A percentile compares a stretch with the other conserved stretches of the same genome.
Evolutionary conservation across 2,329 filamentous ascomycete species (phyloP).

Genomic region (Xylaria sp.): DNA sequence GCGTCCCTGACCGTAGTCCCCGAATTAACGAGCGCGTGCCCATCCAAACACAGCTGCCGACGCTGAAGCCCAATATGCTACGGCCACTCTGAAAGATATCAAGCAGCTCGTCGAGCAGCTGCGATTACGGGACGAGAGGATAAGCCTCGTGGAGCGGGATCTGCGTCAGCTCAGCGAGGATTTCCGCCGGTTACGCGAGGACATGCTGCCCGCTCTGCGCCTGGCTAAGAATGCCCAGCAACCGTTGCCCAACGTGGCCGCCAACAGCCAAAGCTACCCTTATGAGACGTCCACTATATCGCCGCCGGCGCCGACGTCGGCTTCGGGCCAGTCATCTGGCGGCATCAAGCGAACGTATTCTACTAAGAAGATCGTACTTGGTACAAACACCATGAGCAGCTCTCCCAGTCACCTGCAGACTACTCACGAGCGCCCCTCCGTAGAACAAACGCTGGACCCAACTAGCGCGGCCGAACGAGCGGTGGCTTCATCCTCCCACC

Average conservation of each 20-base stretch:
- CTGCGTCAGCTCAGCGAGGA: conserved; percentile 86
- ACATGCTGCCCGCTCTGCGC: conserved; percentile 89
- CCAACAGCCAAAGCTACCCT: conserved; percentile 57
- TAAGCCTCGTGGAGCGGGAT: conserved; percentile 84
- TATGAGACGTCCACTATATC: conserved; percentile 65
- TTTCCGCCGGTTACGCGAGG: conserved; percentile 87
- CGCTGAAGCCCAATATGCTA: conserved; percentile 84
- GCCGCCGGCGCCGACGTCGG: conserved; percentile 67
- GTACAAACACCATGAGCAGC: conserved; percentile 76
- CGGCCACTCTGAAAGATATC: conserved; percentile 92
- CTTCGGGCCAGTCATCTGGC: conserved; percentile 61
- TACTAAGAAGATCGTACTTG: conserved; percentile 79
- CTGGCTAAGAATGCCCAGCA: conserved; percentile 92
- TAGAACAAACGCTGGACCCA: conserved; percentile 74
- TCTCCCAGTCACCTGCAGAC: conserved; percentile 79
- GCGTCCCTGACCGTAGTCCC: conserved; percentile 5
- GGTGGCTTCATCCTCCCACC: conserved; percentile 73
- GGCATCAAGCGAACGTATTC: conserved; percentile 78
- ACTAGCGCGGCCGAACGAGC: conserved; percentile 75
- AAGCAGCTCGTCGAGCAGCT: conserved; percentile 90
- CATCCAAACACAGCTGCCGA: conserved; percentile 76
- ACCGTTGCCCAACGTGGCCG: conserved; percentile 72
- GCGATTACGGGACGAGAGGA: conserved; percentile 88
- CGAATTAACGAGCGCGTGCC: conserved; percentile 29
- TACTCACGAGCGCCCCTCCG: conserved; percentile 72